Conservation (phyloP, 148 eudicot species). For the Spergularia bocconei region DNA sequence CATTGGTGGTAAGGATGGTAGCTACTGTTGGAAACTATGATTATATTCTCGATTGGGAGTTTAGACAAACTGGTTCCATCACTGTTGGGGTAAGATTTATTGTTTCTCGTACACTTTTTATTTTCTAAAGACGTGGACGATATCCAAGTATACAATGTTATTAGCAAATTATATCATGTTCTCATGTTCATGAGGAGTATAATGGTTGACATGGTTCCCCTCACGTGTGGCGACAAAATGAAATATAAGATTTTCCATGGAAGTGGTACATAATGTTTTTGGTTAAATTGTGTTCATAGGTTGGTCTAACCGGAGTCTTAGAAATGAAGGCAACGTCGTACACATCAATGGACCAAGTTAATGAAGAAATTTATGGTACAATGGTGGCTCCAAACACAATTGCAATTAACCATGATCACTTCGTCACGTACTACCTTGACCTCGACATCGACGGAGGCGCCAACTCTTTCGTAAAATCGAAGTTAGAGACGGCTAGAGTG, state of each 20-base stretch:
- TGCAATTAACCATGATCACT: constrained; percentile 78
- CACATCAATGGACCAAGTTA: constrained; percentile 28
- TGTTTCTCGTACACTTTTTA: too few relatives aligned
- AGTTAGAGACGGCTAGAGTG: constrained; percentile 29
- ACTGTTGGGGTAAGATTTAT: constrained; percentile 48
- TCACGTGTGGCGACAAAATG: too few relatives aligned
- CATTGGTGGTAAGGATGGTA: constrained; percentile 79
- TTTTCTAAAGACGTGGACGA: too few relatives aligned
- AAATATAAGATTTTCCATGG: too few relatives aligned
- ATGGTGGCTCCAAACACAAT: constrained; percentile 52
- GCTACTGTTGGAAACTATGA: constrained; percentile 92
- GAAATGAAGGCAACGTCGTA: constrained; percentile 71
- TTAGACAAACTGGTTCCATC: constrained; percentile 75
- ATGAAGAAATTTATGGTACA: constrained; percentile 49
- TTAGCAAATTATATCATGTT: too few relatives aligned
- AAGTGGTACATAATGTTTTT: too few relatives aligned
- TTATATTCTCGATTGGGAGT: constrained; percentile 90
- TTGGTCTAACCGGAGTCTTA: constrained; percentile 67
- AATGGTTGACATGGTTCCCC: too few relatives aligned
- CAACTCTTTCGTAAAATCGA: constrained; percentile 43
- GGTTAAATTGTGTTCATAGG: constrained; percentile 34
- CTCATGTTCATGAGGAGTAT: too few relatives aligned
- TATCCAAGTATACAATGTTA: too few relatives aligned
- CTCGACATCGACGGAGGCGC: constrained; percentile 46
- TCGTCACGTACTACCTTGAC: constrained; percentile 64